Conservation (phyloP, 2,329 filamentous ascomycete species). For the Fusarium sp. region DNA sequence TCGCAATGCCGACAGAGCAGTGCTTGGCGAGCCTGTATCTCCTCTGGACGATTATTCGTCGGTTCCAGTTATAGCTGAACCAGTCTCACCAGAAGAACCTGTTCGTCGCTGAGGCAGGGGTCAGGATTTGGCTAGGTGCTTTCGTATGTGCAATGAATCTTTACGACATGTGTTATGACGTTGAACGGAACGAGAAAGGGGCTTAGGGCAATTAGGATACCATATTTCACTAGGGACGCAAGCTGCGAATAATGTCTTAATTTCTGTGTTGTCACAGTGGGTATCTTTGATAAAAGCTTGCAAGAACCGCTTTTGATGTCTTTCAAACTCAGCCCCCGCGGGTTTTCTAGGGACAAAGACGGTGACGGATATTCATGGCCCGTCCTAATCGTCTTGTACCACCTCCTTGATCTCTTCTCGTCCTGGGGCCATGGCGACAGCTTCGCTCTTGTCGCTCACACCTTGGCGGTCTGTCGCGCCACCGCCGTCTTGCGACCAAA, state of each 20-base stretch:
- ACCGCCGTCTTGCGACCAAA: conserved; percentile 77
- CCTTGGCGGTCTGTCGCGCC: conserved; percentile 60
- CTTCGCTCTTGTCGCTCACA: conserved; percentile 58
- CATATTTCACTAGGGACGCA: conserved; percentile 21
- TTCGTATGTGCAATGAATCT: conserved; percentile 23
- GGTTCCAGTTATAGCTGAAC: conserved; percentile 13
- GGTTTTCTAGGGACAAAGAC: neutral
- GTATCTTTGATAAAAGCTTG: conserved; percentile 42
- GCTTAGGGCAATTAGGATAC: conserved; percentile 23
- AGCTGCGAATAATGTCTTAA: conserved; percentile 26
- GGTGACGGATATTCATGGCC: neutral
- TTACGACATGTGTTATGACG: conserved; percentile 28
- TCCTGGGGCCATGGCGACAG: conserved; percentile 56
- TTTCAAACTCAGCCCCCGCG: neutral
- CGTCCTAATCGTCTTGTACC: conserved; percentile 67
- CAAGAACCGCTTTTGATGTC: neutral
- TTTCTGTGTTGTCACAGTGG: conserved; percentile 41
- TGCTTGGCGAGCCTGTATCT: conserved; percentile 34
- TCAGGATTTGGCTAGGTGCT: neutral
- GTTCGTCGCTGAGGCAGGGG: conserved; percentile 21
- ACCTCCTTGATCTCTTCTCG: conserved; percentile 72
- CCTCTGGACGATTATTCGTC: conserved; percentile 31
- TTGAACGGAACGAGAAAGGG: conserved; percentile 14
- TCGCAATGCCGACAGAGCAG: conserved; percentile 8
- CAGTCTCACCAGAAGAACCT: conserved; percentile 17